Base-by-base conservation (phyloP, 1,284 basidiomycete genomes). In the Cystobasidium slooffiae region DNA sequence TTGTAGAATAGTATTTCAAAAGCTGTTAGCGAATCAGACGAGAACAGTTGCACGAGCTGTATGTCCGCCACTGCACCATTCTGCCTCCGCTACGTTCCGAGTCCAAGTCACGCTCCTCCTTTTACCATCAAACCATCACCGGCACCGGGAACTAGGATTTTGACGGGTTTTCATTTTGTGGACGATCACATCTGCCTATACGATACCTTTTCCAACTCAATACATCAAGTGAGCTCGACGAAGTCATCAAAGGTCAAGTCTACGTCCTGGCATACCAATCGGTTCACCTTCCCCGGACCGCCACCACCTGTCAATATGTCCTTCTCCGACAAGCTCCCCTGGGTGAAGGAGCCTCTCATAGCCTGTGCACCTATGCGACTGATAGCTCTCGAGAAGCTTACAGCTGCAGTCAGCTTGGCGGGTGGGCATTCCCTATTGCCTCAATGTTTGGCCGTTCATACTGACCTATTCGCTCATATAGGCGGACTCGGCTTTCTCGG, bases 401-500 rank as follows among this genome's bases (percentile, higher is more conserved):
- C 69, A 12, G 47, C 43, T 22, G 44, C 59, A 16, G 69, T 72
- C n/a, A 53, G 59, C 9, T 22, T 61, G n/a, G 58, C 69, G 20
- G 69, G 69, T 72, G 24, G 16, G 49, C 43, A 39, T 24, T 24
- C 8, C 16, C 9, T 24, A 20, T 31, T 49, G 39, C 49, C 12
- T 37, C 31, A 5, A 9, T 49, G 44, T 31, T 1, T 14, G 20
- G 12, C 14, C 12, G 16, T 16, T 53, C 62, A 37, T 10, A 14
- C n/a, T 7, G 10, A 59, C 52, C 9, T 58, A n/a, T 18, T 46
- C n/a, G 37, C 9, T 31, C 31, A 18, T 16, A 46, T 37, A 72
- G 69, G 69, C 41, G 69, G 69, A 62, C 51, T 72, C n/a, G 69
- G 69, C 44, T 72, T 72, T 61, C 59, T 72, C 39, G 69, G 69